Evolutionary conservation across 495 filamentous ascomycete species (phyloP), one percentile per base, ranked within the genome.

Genomic region (Geoglossum glabrum): DNA sequence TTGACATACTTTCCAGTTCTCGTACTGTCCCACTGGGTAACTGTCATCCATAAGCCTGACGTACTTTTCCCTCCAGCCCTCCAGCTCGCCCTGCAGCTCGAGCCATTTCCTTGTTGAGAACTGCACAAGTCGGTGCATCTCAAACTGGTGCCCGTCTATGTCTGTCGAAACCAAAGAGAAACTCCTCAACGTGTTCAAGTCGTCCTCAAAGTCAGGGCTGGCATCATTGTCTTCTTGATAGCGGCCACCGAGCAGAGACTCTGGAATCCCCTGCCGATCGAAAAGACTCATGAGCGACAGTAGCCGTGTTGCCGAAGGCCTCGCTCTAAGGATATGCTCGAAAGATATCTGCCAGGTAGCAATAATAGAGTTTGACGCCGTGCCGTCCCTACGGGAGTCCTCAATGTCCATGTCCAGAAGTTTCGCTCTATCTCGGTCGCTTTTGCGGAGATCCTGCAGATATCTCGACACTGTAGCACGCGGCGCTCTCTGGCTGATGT

Each of bases 61-160:
- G n/a, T 67, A 66, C 36, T 69, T 56, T 17, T 66, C 58, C 38
- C 64, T 63, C 60, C 69, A 73, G 1, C 55, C 27, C 11, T 55
- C 54, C 31, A 54, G 61, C 28, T 63, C 49, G 23, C 46, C 56
- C 40, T 70, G 58, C 3, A 58, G 57, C n/a, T 63, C 57, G 0
- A 76, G 65, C 74, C 72, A 75, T 47, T 66, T 73, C 34, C 64
- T 69, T 4, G 66, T 69, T n/a, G 67, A 66, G 9, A 76, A 34
- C 55, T 75, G 73, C 23, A 76, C 70, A 11, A 75, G 62, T 33
- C 71, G 63, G 63, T 76, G 72, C 58, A 76, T 62, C 21, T 67
- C 61, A 13, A 71, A 71, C 6, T 26, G 59, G 3, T 60, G n/a
- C 3, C 57, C 57, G 8, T 59, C 63, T 27, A 60, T 60, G 6